Evolutionary conservation across 208 protist species (phyloP).

Genomic region (Crithidia expoeki): DNA sequence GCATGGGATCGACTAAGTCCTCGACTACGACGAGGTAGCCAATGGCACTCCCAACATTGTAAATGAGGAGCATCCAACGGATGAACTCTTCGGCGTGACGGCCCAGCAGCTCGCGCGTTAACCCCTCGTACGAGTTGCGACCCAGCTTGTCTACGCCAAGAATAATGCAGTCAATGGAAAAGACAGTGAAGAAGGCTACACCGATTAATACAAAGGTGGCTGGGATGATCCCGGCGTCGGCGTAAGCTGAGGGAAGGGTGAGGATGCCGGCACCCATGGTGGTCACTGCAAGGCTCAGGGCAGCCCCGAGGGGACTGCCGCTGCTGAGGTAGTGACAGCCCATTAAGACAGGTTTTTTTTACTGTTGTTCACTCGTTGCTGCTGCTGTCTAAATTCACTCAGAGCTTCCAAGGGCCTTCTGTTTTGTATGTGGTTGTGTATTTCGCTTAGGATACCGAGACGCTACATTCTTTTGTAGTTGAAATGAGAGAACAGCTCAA

Average conservation of each 20-base stretch:
- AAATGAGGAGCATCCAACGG: conserved; percentile 68
- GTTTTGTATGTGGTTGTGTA: no score
- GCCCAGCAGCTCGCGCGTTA: conserved; percentile 70
- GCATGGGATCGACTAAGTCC: conserved; percentile 67
- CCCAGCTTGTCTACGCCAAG: conserved; percentile 61
- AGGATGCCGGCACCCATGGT: conserved; percentile 82
- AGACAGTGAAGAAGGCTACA: conserved; percentile 63
- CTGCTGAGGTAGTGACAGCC: conserved; percentile 11
- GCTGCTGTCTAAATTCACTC: no score
- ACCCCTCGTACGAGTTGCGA: conserved; percentile 78
- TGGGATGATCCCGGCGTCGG: conserved; percentile 57
- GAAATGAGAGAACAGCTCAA: no score
- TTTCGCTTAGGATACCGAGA: no score
- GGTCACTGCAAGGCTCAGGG: conserved; percentile 71
- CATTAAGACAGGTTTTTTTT: no score
- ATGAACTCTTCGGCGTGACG: conserved; percentile 47
- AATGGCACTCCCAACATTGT: conserved; percentile 61
- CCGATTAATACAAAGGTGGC: conserved; percentile 48
- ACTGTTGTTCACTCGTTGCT: no score
- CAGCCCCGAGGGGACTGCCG: conserved; percentile 55
- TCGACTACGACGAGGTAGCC: conserved; percentile 72
- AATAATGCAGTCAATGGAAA: conserved; percentile 75
- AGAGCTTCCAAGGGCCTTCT: no score
- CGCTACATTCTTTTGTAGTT: no score
- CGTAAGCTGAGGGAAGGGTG: conserved; percentile 74